Conservation (phyloP, 1,284 basidiomycete genomes). For the Sutorius eximius region DNA sequence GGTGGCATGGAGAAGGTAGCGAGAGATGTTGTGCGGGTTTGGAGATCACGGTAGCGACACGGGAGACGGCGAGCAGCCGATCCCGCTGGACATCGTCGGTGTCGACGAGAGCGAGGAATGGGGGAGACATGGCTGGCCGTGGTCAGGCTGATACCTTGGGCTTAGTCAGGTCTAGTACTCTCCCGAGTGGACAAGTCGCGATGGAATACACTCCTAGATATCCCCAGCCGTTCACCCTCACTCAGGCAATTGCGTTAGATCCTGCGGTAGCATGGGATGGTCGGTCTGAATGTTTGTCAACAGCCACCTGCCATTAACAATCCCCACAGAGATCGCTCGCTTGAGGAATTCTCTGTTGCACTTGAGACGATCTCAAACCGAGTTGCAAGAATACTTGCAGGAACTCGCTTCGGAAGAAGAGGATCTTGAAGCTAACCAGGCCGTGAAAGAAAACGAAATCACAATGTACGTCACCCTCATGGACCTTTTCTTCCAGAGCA, state of each 20-base stretch:
- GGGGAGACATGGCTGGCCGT: conserved; percentile 25
- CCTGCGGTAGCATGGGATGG: conserved; percentile 70
- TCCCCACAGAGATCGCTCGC: conserved; percentile 64
- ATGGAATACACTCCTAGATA: conserved; percentile 71
- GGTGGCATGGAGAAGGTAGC: conserved; percentile 39
- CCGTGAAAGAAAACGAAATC: conserved; percentile 51
- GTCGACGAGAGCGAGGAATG: conserved; percentile 64
- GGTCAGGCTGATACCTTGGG: not conserved
- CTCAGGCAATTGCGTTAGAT: conserved; percentile 66
- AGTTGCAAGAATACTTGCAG: conserved; percentile 50
- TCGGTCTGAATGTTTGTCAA: conserved; percentile 26
- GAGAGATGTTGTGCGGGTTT: conserved; percentile 38
- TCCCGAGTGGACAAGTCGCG: not conserved
- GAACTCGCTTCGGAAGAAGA: conserved; percentile 30
- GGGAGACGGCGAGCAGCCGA: conserved; percentile 61
- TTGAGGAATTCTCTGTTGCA: conserved; percentile 71
- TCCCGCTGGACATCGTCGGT: conserved; percentile 38
- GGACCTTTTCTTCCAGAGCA: conserved; percentile 12
- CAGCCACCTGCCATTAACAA: not conserved
- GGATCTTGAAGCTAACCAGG: conserved; percentile 48
- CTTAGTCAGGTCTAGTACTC: conserved; percentile 22
- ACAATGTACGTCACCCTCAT: conserved; percentile 42
- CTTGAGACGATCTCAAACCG: conserved; percentile 61
- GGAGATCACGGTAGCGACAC: conserved; percentile 76
- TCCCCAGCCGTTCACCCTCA: conserved; percentile 72